Evolutionary conservation across 495 filamentous ascomycete genomes (phyloP).

Genomic region (Talaromyces proteolyticus): DNA sequence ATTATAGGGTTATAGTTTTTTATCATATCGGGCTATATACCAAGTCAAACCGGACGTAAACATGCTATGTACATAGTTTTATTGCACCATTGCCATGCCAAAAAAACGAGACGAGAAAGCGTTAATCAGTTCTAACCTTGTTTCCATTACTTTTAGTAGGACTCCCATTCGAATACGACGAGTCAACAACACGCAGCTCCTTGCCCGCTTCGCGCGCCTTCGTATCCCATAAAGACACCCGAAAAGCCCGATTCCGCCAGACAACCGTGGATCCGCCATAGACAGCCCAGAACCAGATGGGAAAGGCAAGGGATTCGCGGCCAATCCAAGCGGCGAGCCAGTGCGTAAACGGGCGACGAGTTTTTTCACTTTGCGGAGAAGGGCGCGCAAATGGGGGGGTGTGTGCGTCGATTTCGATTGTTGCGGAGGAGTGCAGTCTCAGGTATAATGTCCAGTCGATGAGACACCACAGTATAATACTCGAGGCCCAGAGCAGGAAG

Average conservation of each 20-base stretch:
- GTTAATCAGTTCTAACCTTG: too few species aligned
- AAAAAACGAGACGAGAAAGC: too few species aligned
- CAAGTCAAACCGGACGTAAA: not conserved
- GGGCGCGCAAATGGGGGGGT: slow-evolving; percentile 67
- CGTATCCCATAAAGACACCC: slow-evolving; percentile 75
- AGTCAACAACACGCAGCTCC: not conserved
- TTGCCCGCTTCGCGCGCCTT: slow-evolving; percentile 49
- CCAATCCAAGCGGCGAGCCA: slow-evolving; percentile 86
- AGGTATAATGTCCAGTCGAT: slow-evolving; percentile 70
- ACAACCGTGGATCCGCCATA: slow-evolving; percentile 75
- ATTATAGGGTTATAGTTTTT: too few species aligned
- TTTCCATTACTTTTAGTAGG: too few species aligned
- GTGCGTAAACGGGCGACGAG: slow-evolving; percentile 51
- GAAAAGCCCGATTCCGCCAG: slow-evolving; percentile 81
- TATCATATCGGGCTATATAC: too few species aligned
- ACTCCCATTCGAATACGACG: slow-evolving; percentile 5
- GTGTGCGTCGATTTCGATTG: slow-evolving; percentile 64
- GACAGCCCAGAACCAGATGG: slow-evolving; percentile 84
- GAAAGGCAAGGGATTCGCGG: slow-evolving; percentile 73
- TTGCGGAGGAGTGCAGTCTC: slow-evolving; percentile 62
- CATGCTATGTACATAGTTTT: not conserved
- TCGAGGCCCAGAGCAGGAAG: slow-evolving; percentile 54
- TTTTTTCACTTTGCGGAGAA: slow-evolving; percentile 9
- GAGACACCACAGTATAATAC: slow-evolving; percentile 63
- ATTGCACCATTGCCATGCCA: not conserved